Percentiles rank a stretch among this genome's conserved stretches.
Evolutionary conservation across 1,284 basidiomycete species (phyloP).

Genomic region (Moesziomyces antarcticus): DNA sequence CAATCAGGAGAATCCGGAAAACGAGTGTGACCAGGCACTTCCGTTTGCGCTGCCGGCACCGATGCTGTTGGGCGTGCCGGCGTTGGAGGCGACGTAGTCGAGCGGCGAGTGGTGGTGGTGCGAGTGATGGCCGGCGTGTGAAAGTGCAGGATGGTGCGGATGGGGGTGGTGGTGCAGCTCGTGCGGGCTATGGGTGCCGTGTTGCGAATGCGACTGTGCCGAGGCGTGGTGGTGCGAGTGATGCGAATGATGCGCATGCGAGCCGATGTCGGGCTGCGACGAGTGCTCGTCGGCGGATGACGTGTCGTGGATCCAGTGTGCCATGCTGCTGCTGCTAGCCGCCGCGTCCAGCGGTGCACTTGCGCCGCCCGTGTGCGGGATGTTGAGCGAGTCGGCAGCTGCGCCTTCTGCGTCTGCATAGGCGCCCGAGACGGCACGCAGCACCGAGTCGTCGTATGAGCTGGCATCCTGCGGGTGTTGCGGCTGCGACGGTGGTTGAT

Average conservation of each 20-base stretch:
- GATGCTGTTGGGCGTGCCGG: constrained; percentile 33
- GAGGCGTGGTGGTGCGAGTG: constrained; percentile 17
- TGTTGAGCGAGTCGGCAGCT: constrained; percentile 22
- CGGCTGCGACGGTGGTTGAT: background rate
- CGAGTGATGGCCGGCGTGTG: constrained; percentile 22
- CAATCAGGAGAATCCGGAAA: constrained; percentile 27
- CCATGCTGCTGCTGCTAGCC: constrained; percentile 20
- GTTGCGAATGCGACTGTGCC: constrained; percentile 11
- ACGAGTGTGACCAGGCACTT: constrained; percentile 33
- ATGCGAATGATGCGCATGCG: constrained; percentile 17
- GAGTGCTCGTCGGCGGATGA: constrained; percentile 29
- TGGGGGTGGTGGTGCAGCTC: constrained; percentile 22
- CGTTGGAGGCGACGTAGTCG: constrained; percentile 33
- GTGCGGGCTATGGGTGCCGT: constrained; percentile 11
- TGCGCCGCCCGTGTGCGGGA: constrained; percentile 20
- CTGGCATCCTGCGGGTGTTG: background rate
- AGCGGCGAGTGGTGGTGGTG: constrained; percentile 37
- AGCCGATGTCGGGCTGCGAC: constrained; percentile 27
- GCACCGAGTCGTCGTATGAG: constrained; percentile 10
- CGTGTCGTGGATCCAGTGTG: constrained; percentile 39
- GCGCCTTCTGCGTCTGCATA: constrained; percentile 23
- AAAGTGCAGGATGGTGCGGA: constrained; percentile 11
- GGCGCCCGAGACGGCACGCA: constrained; percentile 10
- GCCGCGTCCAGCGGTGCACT: constrained; percentile 10
- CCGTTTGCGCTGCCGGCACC: constrained; percentile 33